Evolutionary conservation across 768 basidiomycete species (phyloP), one percentile per base, ranked within the genome.

Genomic region (Leccinum truebloodii): DNA sequence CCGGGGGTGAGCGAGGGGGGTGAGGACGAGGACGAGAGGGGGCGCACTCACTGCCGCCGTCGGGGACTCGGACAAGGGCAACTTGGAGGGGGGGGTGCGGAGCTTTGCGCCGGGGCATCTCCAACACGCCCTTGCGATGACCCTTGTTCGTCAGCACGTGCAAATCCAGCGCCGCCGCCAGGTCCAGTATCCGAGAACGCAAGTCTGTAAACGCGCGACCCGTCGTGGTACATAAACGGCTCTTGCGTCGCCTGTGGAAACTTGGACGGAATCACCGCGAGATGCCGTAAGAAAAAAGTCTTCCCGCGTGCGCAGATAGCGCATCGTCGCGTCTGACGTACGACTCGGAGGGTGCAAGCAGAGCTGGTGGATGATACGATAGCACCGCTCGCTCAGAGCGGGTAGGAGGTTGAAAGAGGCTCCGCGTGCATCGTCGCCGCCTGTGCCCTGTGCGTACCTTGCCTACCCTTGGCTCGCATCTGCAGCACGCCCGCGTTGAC

Each of bases 281-380:
- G 81, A 69, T 97, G 95, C 2, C 90, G 83, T 3, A 86, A 85
- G 67, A 26, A 95, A 94, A 77, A 95, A 98, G 68, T 95, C 88
- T 72, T 96, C 91, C 10, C 88, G 81, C 2, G 91, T 92, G 37
- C 92, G 87, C 35, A 97, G 81, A 69, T 26, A 97, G 0, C 93
- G 86, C 75, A 91, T 88, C 5, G 86, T 87, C 58, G 87, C 86
- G 37, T 88, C 86, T 0, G 91, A 91, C 0, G 95, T 96, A 44
- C 84, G 24, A 24, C 24, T 24, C 24, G 24, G 81, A 8, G 89
- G 83, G 68, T 98, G 93, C n/a, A 87, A 81, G 75, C 92, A 96
- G 1, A 98, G 83, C 60, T 95, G 90, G 70, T 91, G 82, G n/a
- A 98, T 76, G 52, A 97, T 81, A 37, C 84, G 84, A 69, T 95